Conservation (phyloP, 1,284 basidiomycete species). For the Malassezia dermatis region DNA sequence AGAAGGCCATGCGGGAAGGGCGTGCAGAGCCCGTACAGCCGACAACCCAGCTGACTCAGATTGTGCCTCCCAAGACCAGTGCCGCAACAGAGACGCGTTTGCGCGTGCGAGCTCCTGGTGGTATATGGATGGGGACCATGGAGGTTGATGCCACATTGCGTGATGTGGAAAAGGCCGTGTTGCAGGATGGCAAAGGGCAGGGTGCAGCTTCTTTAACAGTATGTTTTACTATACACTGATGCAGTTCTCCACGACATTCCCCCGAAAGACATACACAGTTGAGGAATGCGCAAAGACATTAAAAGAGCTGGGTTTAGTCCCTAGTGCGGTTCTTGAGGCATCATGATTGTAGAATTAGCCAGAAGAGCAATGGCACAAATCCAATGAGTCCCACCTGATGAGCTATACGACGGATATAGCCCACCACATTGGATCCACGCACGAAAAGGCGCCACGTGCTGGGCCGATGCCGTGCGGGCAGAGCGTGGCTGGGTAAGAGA, state of each 20-base stretch:
- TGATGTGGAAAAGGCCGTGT: constrained; percentile 28
- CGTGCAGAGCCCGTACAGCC: not conserved
- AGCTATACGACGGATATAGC: not conserved
- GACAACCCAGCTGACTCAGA: constrained; percentile 6
- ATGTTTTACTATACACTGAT: constrained; percentile 6
- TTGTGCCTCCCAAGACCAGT: constrained; percentile 18
- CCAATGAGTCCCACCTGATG: not conserved
- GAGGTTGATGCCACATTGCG: constrained; percentile 29
- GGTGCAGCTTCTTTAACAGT: constrained; percentile 27
- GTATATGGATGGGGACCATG: constrained; percentile 40
- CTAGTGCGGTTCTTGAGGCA: constrained; percentile 43
- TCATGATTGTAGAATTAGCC: constrained; percentile 5
- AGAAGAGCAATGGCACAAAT: constrained; percentile 2
- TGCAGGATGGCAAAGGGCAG: constrained; percentile 27
- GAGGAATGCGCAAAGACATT: constrained; percentile 34
- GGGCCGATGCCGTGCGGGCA: not conserved
- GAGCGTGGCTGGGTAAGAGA: not conserved
- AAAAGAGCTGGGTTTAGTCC: constrained; percentile 41
- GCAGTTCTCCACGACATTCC: constrained; percentile 44
- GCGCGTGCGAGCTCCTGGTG: constrained; percentile 34
- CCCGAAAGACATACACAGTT: constrained; percentile 35
- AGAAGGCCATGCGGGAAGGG: constrained; percentile 39
- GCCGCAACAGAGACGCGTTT: constrained; percentile 34
- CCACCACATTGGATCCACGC: not conserved
- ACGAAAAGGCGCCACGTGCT: not conserved